Evolutionary conservation across 2,329 filamentous ascomycete genomes (phyloP).

Genomic region (Colletotrichum falcatum): DNA sequence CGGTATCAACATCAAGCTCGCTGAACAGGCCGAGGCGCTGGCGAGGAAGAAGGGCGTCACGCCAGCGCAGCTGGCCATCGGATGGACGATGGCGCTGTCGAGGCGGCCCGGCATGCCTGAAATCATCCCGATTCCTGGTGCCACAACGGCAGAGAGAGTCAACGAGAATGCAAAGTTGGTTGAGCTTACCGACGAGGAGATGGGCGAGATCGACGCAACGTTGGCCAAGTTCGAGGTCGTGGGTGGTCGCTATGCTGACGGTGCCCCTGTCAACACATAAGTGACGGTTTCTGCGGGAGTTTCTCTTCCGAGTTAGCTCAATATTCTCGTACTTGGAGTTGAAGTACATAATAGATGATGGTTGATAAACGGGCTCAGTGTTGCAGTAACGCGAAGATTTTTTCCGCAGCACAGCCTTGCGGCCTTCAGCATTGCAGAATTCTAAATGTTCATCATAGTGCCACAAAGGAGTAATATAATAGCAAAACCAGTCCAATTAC

Average conservation of each 20-base stretch:
- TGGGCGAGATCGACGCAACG: constrained; percentile 62
- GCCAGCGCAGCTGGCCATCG: constrained; percentile 73
- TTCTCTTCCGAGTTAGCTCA: constrained; percentile 12
- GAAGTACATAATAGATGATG: constrained; percentile 1
- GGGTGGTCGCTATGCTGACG: constrained; percentile 62
- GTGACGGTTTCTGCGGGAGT: background rate
- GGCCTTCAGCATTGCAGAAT: constrained; percentile 64
- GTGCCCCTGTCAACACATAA: constrained; percentile 53
- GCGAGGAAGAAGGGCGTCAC: constrained; percentile 71
- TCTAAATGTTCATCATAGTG: constrained; percentile 51
- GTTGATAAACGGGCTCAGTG: constrained; percentile 26
- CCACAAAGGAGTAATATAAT: constrained; percentile 43
- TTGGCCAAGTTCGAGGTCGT: constrained; percentile 60
- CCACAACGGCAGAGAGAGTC: constrained; percentile 66
- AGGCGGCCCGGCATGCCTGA: constrained; percentile 63
- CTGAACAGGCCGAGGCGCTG: constrained; percentile 66
- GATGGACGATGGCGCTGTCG: constrained; percentile 68
- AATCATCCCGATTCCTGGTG: constrained; percentile 76
- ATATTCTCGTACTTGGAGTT: background rate
- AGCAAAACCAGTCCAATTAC: constrained; percentile 48
- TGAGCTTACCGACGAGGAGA: constrained; percentile 62
- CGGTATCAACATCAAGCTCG: constrained; percentile 72
- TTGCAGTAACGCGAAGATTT: constrained; percentile 43
- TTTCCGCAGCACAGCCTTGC: constrained; percentile 48
- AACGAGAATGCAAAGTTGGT: constrained; percentile 69